phyloP scores from a whole-genome alignment of 306 rosid genomes.

The Hippophae gyantsensis region DNA sequence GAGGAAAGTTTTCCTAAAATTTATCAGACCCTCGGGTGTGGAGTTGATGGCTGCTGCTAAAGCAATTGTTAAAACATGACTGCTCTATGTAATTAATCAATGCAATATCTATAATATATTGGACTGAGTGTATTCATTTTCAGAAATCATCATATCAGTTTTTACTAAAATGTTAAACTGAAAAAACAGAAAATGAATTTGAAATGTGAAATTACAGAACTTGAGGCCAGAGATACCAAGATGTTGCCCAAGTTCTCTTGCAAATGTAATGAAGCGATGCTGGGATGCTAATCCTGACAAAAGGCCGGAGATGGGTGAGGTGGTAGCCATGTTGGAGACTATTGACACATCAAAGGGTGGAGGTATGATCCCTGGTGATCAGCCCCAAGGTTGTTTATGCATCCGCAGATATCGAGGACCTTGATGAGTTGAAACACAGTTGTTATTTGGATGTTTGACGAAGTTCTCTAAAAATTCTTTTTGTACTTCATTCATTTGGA shows the following conservation, averaged over 20 bases:
- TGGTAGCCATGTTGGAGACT: conserved; percentile 79
- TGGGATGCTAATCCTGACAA: conserved; percentile 96
- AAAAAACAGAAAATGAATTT: conserved; percentile 5
- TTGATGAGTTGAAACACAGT: conserved; percentile 18
- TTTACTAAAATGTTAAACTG: conserved; percentile 9
- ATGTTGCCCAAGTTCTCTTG: conserved; percentile 94
- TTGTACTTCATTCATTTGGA: conserved; percentile 38
- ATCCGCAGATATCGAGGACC: conserved; percentile 84
- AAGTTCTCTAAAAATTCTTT: conserved; percentile 27
- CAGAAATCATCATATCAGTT: background rate
- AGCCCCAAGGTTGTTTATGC: conserved; percentile 80
- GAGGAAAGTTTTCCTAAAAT: too few relatives aligned
- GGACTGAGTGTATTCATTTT: background rate
- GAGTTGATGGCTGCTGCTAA: background rate
- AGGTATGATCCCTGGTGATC: conserved; percentile 92
- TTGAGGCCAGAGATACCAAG: conserved; percentile 96
- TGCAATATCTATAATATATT: background rate
- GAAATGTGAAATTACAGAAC: conserved; percentile 51
- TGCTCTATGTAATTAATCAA: background rate
- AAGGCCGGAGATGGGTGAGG: conserved; percentile 98
- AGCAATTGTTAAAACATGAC: background rate
- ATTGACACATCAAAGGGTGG: conserved; percentile 94
- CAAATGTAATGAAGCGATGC: conserved; percentile 98
- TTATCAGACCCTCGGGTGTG: background rate
- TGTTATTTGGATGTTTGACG: background rate